Evolutionary conservation across 345 rosid species (phyloP).

Genomic region (Jatropha curcas): DNA sequence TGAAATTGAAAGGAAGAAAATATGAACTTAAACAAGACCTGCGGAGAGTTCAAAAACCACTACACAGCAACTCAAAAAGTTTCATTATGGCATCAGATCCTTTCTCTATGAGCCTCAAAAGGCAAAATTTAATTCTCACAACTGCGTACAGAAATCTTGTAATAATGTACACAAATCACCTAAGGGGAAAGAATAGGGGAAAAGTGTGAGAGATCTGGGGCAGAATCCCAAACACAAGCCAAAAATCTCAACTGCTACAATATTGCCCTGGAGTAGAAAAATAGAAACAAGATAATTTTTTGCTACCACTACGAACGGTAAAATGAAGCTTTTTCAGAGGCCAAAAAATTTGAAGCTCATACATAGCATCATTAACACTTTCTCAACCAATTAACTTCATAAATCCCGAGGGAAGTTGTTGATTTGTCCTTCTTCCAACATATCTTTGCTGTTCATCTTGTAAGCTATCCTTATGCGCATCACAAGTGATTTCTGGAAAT

Average conservation of each 20-base stretch:
- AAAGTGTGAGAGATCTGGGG: constrained; percentile 18
- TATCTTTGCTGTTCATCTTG: constrained; percentile 72
- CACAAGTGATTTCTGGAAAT: constrained; percentile 83
- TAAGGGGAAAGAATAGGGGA: constrained; percentile 6
- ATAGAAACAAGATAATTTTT: constrained; percentile 27
- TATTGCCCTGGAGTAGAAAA: constrained; percentile 23
- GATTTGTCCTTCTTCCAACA: constrained; percentile 91
- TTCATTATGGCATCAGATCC: background rate
- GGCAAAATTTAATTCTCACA: constrained; percentile 44
- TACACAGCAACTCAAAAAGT: constrained; percentile 6
- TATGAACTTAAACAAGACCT: background rate
- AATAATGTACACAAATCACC: constrained; percentile 58
- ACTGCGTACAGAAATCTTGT: constrained; percentile 36
- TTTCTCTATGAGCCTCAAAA: constrained; percentile 23
- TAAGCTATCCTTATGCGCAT: constrained; percentile 92
- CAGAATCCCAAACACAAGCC: constrained; percentile 29
- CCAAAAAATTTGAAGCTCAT: constrained; percentile 16
- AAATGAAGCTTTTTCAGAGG: constrained; percentile 26
- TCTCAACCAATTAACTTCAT: constrained; percentile 40
- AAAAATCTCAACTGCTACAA: constrained; percentile 20
- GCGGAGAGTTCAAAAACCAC: background rate
- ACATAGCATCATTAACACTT: constrained; percentile 14
- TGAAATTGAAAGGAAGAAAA: background rate
- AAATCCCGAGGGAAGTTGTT: constrained; percentile 80
- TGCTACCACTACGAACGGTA: constrained; percentile 34